Evolutionary conservation across 2,329 filamentous ascomycete genomes (phyloP).

Genomic region (Diaporthe velutina): DNA sequence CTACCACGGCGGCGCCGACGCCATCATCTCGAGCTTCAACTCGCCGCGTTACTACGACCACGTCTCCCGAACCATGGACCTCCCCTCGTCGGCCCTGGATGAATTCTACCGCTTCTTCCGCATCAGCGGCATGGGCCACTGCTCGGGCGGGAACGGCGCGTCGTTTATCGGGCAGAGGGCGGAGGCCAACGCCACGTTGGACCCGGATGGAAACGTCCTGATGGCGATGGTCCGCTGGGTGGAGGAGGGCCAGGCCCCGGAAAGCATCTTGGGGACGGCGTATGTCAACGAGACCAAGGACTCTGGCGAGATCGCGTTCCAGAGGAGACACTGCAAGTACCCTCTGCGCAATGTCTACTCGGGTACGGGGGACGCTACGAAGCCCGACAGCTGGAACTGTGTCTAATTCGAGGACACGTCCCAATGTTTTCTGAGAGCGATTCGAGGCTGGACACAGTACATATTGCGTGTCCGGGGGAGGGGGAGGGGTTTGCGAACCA

Average conservation of each 20-base stretch:
- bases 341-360: conserved; percentile 50
- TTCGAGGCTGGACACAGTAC: neutral
- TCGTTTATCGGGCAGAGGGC: conserved; percentile 46
- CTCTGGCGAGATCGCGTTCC: conserved; percentile 45
- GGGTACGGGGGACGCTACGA: conserved; percentile 46
- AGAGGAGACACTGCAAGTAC: conserved; percentile 52
- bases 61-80: conserved; percentile 57
- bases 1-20: conserved; percentile 59
- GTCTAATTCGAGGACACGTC: neutral
- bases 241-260: conserved; percentile 55
- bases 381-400: conserved; percentile 49
- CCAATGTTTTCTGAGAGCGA: too few relatives aligned
- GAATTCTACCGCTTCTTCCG: conserved; percentile 65
- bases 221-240: conserved; percentile 62
- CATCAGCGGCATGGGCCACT: conserved; percentile 66
- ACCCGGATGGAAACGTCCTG: conserved; percentile 57
- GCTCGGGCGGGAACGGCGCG: conserved; percentile 58
- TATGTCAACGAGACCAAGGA: conserved; percentile 46
- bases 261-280: conserved; percentile 52
- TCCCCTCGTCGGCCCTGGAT: conserved; percentile 51
- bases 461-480: neutral
- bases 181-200: conserved; percentile 44
- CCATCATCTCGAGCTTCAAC: conserved; percentile 58
- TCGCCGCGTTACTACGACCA: conserved; percentile 63
- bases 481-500: too few relatives aligned